Evolutionary conservation across 176 grass and related monocot genomes (phyloP), one percentile per base, ranked within the genome.

Genomic region (Eleusine coracana): DNA sequence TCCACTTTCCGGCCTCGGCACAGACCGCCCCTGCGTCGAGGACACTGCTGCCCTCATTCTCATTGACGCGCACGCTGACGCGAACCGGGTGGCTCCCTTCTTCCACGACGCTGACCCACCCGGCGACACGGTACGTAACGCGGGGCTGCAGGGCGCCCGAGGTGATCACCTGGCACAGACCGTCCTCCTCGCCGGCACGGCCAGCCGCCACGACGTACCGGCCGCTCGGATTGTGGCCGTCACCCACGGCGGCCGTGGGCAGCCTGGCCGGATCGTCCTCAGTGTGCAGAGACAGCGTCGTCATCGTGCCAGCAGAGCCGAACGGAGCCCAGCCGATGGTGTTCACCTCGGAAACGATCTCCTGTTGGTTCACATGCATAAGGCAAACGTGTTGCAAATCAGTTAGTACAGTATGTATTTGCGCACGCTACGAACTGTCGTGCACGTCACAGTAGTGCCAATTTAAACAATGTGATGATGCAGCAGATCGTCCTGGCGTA

Each of bases 311-410:
- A 4, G 41, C 41, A 9, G 77, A 7, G 17, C 89, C 84, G 16
- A 85, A 67, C 11, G 87, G 81, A 7, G 67, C 85, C 84, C 84
- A 94, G 9, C 87, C 48, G 49, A 13, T 16, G 51, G 44, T 46
- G 44, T 46, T 46, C 44, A 46, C 44, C 1, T 46, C 44, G 9
- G 44, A 46, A 46, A 46, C 44, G 44, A 46, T 46, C 44, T 46
- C 44, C 44, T 46, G 44, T 46, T 10, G 44, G 11, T 46, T 1
- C 8, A 46, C 42, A 45, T 8, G 42, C 42, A 10, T 9, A 45
- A 3, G 39, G n/a, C n/a, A n/a, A n/a, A n/a, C 3, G 18, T 6
- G 17, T 5, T 56, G 52, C 17, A 21, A 1, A 56, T 20, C 17
- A 56, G 16, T n/a, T n/a, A 56, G 5, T 58, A 2, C 0, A 46